A percentile compares a stretch with the other conserved stretches of the same genome.
These are phyloP conservation scores for Daldinia bambusicola DNA, from an alignment of 495 filamentous ascomycete species.

Conservation along the genomic window DNA sequence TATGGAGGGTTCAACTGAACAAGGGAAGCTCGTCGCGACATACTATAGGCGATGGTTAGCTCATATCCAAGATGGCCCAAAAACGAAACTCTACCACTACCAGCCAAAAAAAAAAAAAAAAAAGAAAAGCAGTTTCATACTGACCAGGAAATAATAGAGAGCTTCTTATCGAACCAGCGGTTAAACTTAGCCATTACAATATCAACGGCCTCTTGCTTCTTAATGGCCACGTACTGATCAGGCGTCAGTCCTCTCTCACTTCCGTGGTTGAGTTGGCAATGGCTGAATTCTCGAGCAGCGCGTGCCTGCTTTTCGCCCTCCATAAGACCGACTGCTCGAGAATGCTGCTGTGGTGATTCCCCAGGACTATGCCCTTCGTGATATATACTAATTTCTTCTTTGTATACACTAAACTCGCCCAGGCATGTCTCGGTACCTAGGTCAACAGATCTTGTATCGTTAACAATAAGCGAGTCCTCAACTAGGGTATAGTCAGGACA, in stretches of 20 bases:
- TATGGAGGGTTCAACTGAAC: background rate
- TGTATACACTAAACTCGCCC: conserved; percentile 35
- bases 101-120: too few species aligned
- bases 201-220: conserved; percentile 38
- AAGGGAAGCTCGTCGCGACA: conserved; percentile 6
- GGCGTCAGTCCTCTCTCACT: conserved; percentile 41
- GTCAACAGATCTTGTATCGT: conserved; percentile 7
- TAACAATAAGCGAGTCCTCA: conserved; percentile 20
- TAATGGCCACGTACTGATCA: conserved; percentile 47
- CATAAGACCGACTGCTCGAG: conserved; percentile 42
- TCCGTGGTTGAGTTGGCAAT: conserved; percentile 33
- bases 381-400: conserved; percentile 33
- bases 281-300: conserved; percentile 39
- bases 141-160: conserved; percentile 46
- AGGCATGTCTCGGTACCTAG: conserved; percentile 37
- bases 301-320: conserved; percentile 40
- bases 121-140: conserved; percentile 6
- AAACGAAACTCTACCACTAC: background rate
- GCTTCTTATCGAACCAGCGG: conserved; percentile 46
- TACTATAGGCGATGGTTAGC: conserved; percentile 30
- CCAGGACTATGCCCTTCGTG: conserved; percentile 35
- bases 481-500: conserved; percentile 5
- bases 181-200: conserved; percentile 44
- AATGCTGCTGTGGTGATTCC: conserved; percentile 27
- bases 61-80: background rate